phyloP scores from a whole-genome alignment of 805 yeast genomes.

The Teunomyces pallodes region DNA sequence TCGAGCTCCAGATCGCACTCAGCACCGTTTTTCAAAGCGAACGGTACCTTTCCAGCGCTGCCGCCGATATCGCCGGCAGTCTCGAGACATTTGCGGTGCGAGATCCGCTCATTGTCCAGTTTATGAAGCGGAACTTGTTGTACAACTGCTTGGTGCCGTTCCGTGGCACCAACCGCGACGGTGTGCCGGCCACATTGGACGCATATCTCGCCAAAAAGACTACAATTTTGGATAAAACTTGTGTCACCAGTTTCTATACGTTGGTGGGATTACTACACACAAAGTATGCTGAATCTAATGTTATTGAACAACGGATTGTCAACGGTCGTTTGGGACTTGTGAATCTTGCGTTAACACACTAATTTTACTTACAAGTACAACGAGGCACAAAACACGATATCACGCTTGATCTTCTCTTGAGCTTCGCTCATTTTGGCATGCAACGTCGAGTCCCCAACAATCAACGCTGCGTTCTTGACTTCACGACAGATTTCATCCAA shows the following conservation, averaged over 20 bases:
- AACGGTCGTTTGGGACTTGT: slow-evolving; percentile 32
- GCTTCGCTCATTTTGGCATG: slow-evolving; percentile 89
- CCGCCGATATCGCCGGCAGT: slow-evolving; percentile 24
- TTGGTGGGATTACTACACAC: slow-evolving; percentile 33
- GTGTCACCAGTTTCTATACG: slow-evolving; percentile 37
- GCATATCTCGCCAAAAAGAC: slow-evolving; percentile 7
- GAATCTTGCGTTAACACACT: slow-evolving; percentile 12
- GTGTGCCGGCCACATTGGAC: slow-evolving; percentile 12
- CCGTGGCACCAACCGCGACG: slow-evolving; percentile 25
- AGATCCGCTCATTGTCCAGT: slow-evolving; percentile 20
- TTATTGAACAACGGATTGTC: slow-evolving; percentile 22
- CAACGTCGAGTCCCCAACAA: slow-evolving; percentile 89
- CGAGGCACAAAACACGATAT: slow-evolving; percentile 95
- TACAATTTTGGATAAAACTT: slow-evolving; percentile 19
- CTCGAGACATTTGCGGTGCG: slow-evolving; percentile 18
- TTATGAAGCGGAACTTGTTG: slow-evolving; percentile 31
- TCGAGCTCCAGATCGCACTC: slow-evolving; percentile 20
- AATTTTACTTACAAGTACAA: slow-evolving; percentile 56
- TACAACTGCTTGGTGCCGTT: slow-evolving; percentile 30
- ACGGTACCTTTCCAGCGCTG: slow-evolving; percentile 28
- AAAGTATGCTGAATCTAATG: slow-evolving; percentile 25
- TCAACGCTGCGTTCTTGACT: slow-evolving; percentile 88
- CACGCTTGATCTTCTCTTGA: slow-evolving; percentile 93
- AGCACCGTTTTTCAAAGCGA: slow-evolving; percentile 28
- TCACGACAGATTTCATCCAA: slow-evolving; percentile 94